A percentile compares a stretch with the other conserved stretches of the same genome.
These are phyloP conservation scores for Phaeolepiota aurea DNA, from an alignment of 768 basidiomycete species.

Conservation along the genomic window DNA sequence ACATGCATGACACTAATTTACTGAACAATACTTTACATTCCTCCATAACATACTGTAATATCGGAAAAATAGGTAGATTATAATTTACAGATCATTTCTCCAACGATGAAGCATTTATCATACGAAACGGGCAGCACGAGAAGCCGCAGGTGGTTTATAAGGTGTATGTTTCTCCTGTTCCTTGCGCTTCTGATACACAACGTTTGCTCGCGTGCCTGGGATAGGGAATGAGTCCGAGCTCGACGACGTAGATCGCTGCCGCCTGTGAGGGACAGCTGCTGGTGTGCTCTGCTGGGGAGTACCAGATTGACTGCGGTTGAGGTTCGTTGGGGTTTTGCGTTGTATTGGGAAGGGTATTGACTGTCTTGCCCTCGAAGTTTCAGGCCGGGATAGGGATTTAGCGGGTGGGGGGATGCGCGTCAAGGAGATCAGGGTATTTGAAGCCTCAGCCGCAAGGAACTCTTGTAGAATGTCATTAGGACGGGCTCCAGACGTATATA, in stretches of 20 bases:
- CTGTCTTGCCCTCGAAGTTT: background rate
- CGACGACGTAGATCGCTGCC: slow-evolving; percentile 9
- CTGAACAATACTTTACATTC: background rate
- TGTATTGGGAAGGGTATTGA: slow-evolving; percentile 1
- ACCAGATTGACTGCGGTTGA: background rate
- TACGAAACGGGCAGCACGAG: slow-evolving; percentile 20
- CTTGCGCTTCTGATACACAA: slow-evolving; percentile 20
- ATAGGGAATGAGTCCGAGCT: slow-evolving; percentile 25
- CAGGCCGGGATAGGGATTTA: background rate
- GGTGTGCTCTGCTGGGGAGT: background rate
- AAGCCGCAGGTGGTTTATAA: slow-evolving; percentile 27
- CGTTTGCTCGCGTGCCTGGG: slow-evolving; percentile 28
- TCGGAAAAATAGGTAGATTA: too few species aligned
- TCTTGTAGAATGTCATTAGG: background rate
- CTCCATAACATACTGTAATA: too few species aligned
- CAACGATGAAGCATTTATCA: too few species aligned
- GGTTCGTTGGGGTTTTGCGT: background rate
- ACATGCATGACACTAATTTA: background rate
- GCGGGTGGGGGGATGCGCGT: background rate
- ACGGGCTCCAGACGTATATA: background rate
- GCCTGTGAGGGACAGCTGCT: background rate
- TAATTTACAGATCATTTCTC: too few species aligned
- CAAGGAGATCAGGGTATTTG: background rate
- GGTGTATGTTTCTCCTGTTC: slow-evolving; percentile 23
- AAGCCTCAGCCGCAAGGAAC: background rate